A percentile compares a stretch with the other conserved stretches of the same genome.
These are phyloP conservation scores for Melaleuca quinquenervia DNA, from an alignment of 345 rosid genomes.

Conservation along the genomic window DNA sequence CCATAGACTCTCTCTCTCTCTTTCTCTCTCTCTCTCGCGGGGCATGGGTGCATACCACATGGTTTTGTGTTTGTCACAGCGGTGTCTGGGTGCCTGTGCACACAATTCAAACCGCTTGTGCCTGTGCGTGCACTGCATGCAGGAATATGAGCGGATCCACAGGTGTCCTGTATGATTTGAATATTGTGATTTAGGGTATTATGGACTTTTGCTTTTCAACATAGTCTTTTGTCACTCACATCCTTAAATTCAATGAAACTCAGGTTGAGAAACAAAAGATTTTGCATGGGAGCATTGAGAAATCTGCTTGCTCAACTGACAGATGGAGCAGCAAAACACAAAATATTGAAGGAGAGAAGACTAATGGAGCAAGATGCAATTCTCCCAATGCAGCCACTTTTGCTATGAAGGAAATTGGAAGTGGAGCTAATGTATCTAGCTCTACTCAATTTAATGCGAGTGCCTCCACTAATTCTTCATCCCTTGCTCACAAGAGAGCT, in stretches of 20 bases:
- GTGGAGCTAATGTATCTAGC: not conserved
- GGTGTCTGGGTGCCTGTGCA: not conserved
- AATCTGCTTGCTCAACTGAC: conserved; percentile 20
- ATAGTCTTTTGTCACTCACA: not conserved
- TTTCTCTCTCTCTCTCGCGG: too few species aligned
- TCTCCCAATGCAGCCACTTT: not conserved
- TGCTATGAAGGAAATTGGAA: not conserved
- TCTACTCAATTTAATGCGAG: conserved; percentile 11
- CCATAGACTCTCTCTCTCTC: too few species aligned
- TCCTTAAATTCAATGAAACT: not conserved
- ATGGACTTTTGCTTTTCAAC: not conserved
- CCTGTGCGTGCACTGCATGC: too few species aligned
- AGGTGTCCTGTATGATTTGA: not conserved
- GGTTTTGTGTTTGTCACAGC: not conserved
- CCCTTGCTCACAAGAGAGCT: conserved; percentile 15
- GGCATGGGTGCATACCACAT: not conserved
- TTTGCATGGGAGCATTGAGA: conserved; percentile 51
- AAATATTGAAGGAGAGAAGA: conserved; percentile 1
- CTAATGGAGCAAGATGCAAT: not conserved
- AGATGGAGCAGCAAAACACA: conserved; percentile 7
- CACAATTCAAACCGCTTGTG: not conserved
- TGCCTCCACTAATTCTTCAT: conserved; percentile 16
- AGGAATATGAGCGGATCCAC: too few species aligned
- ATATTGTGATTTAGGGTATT: not conserved
- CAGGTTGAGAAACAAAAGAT: conserved; percentile 89